Conservation (phyloP, 2,329 filamentous ascomycete genomes). For the Curvularia lunata region DNA sequence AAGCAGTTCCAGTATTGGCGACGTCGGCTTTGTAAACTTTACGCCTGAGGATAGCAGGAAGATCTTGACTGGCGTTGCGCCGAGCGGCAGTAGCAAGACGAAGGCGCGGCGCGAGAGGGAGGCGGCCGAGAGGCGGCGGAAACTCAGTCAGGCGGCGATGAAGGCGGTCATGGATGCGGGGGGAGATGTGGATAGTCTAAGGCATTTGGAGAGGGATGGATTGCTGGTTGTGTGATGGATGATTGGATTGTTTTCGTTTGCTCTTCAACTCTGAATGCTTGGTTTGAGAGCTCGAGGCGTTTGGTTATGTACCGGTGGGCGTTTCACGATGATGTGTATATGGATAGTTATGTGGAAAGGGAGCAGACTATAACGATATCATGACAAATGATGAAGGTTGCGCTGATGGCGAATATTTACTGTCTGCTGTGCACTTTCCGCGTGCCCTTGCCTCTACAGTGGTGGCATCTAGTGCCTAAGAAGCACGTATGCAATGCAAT, state of each 20-base stretch:
- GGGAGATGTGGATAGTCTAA: constrained; percentile 62
- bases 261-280: not conserved
- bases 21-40: constrained; percentile 83
- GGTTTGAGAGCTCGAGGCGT: not conserved
- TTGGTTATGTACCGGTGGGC: not conserved
- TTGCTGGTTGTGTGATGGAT: constrained; percentile 36
- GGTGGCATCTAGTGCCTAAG: not conserved
- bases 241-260: not conserved
- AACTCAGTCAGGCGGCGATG: constrained; percentile 71
- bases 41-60: constrained; percentile 78
- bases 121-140: constrained; percentile 75
- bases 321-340: not conserved
- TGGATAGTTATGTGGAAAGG: not conserved
- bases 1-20: constrained; percentile 39
- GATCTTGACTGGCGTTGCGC: constrained; percentile 88
- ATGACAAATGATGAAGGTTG: not conserved
- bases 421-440: not conserved
- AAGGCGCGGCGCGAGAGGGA: constrained; percentile 92
- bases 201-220: constrained; percentile 52
- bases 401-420: not conserved
- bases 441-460: not conserved
- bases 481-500: not conserved
- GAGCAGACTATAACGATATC: not conserved
- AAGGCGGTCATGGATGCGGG: constrained; percentile 74
- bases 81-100: constrained; percentile 89